Evolutionary conservation across 352 stramenopile species (phyloP).

Genomic region (Globisporangium mamillatum): DNA sequence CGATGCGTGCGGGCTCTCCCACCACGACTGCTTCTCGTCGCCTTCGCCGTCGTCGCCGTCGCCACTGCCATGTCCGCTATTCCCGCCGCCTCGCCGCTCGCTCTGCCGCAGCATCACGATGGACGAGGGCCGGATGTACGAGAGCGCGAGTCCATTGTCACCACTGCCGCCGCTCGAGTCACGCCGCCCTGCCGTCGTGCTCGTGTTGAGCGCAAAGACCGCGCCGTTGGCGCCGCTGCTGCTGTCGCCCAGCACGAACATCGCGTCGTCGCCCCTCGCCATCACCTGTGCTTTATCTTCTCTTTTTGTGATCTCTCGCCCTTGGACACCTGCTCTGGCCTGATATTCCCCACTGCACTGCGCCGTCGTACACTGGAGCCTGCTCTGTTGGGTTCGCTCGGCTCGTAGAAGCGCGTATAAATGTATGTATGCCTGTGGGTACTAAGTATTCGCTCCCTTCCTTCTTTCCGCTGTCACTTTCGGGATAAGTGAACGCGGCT

Average conservation of each 20-base stretch:
- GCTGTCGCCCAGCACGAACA: constrained; percentile 29
- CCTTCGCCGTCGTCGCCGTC: not conserved
- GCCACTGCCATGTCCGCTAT: not conserved
- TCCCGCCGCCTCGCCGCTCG: not conserved
- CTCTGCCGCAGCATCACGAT: constrained; percentile 22
- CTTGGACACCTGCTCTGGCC: not conserved
- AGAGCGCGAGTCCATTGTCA: constrained; percentile 3
- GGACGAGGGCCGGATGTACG: constrained; percentile 33
- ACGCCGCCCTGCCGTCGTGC: constrained; percentile 15
- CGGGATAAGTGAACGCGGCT: not conserved
- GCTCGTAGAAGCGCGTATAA: not conserved
- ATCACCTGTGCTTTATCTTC: not conserved
- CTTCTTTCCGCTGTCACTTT: not conserved
- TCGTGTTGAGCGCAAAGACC: constrained; percentile 14
- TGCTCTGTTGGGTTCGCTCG: not conserved
- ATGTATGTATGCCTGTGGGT: not conserved
- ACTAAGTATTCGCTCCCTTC: not conserved
- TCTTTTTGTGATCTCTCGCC: not conserved
- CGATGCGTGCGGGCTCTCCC: constrained; percentile 21
- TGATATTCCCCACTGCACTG: not conserved
- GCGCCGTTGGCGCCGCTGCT: constrained; percentile 1
- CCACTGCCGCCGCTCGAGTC: not conserved
- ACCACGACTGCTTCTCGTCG: constrained; percentile 30
- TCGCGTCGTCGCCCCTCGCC: constrained; percentile 17
- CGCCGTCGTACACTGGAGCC: not conserved